Percentiles rank a stretch among this genome's conserved stretches.
Evolutionary conservation across 2,329 filamentous ascomycete genomes (phyloP).

Genomic region (Ustulina deusta): DNA sequence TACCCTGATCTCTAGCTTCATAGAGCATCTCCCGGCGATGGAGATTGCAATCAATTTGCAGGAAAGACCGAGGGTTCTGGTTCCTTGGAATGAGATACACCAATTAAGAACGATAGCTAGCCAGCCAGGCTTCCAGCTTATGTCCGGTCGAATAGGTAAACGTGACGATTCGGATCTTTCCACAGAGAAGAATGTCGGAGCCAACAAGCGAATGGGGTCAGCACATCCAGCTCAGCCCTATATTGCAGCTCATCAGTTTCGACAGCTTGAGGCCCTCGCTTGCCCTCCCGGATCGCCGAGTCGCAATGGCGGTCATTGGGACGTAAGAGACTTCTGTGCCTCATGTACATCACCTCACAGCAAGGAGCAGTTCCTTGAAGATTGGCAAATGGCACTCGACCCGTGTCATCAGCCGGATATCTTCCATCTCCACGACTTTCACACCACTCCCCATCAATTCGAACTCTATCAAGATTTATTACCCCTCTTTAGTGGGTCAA

Average conservation of each 20-base stretch:
- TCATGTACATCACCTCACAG: slow-evolving; percentile 74
- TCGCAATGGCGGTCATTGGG: slow-evolving; percentile 70
- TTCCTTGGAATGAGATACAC: slow-evolving; percentile 73
- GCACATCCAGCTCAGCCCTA: slow-evolving; percentile 34
- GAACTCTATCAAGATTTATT: slow-evolving; percentile 73
- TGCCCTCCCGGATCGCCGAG: slow-evolving; percentile 73
- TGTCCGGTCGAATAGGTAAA: slow-evolving; percentile 61
- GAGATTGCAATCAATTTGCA: slow-evolving; percentile 85
- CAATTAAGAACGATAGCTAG: slow-evolving; percentile 48
- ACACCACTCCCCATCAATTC: slow-evolving; percentile 72
- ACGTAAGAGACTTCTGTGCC: slow-evolving; percentile 72
- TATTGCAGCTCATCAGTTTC: slow-evolving; percentile 46
- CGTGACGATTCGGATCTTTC: slow-evolving; percentile 32
- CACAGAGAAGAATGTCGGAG: slow-evolving; percentile 10
- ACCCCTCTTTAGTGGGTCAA: slow-evolving; percentile 81
- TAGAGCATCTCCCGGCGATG: slow-evolving; percentile 82
- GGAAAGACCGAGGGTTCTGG: slow-evolving; percentile 78
- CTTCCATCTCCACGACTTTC: slow-evolving; percentile 78
- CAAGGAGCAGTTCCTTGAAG: slow-evolving; percentile 71
- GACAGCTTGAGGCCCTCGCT: slow-evolving; percentile 56
- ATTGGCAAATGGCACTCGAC: slow-evolving; percentile 74
- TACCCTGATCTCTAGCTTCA: slow-evolving; percentile 78
- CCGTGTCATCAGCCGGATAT: slow-evolving; percentile 84
- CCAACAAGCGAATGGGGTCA: slow-evolving; percentile 13
- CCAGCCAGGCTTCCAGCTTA: slow-evolving; percentile 57